Evolutionary conservation across 2,329 filamentous ascomycete genomes (phyloP), one percentile per base, ranked within the genome.

Genomic region (Alternaria ventricosa): DNA sequence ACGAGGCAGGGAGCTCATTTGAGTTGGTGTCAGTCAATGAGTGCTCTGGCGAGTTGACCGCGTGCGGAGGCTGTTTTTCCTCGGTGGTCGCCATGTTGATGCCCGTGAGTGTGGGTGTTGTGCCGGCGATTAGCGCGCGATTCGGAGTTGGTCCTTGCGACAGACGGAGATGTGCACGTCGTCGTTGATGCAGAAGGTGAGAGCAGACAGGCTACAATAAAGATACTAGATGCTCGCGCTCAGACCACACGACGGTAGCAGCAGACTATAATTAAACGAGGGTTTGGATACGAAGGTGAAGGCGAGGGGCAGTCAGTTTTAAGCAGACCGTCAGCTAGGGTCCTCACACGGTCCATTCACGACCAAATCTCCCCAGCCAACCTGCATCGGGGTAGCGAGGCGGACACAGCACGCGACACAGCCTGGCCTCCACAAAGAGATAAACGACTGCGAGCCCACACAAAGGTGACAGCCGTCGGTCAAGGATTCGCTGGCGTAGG

Each of bases 1-100:
- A 85, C 36, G 81, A 81, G 44, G 73, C 76, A 25, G 83, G 83
- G 9, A 79, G 75, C 56, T 75, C 71, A 46, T 79, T 71, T 25
- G 73, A 69, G 59, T 63, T 76, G 53, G 66, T 68, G 68, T 79
- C 78, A n/a, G 61, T 67, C 55, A 73, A 54, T 23, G 78, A 79
- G 65, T 75, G 69, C 36, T 78, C 76, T 15, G 73, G 67, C 10
- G 74, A 69, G 65, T 67, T 64, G 64, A 71, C 70, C 60, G 75
- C 71, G 60, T 75, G 75, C 13, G 68, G 60, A 28, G 63, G 25
- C 12, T 54, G 58, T 55, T 59, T 67, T 57, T 75, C 76, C 53
- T 75, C 72, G 65, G 68, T 65, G 57, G 71, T 70, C 25, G 73
- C 68, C 75, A 77, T 79, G 62, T 56, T 70, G 68, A 44, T 49